Base-by-base conservation (phyloP, 75 land plant species). In the Cryptomeria japonica region DNA sequence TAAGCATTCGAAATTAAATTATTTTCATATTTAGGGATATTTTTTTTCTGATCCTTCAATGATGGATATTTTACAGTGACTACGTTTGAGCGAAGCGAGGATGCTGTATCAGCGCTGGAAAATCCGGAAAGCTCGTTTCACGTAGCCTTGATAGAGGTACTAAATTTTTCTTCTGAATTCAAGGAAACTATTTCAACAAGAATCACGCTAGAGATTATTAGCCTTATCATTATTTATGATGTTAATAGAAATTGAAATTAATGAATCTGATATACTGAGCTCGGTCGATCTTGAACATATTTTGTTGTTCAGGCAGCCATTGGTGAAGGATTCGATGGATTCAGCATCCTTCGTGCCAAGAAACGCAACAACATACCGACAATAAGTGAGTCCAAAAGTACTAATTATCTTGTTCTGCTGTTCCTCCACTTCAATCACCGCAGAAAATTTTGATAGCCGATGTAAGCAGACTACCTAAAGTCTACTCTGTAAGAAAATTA, bases 141-240 rank as follows among this genome's bases (percentile, higher is more conserved):
- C 36, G 88, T 77, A 34, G 88, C 88, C 22, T 19, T 87, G 19
- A 31, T 87, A 32, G 88, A 87, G 55, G 88, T 87, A 87, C 49
- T 73, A 32, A 5, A 16, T 15, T 36, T 22, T 9, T 22, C 28
- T 53, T 34, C 77, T 25, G n/a, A 22, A 31, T 31, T 38, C 18
- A 80, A 5, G 4, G 28, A 41, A 41, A 8, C 9, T 2, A 19
- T 16, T 41, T 19, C 42, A 18, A 37, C 82, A 39, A 47, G 49
- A 47, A 47, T 8, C 49, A 10, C 49, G 11, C 49, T 9, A 8
- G 0, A 47, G 7, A 39, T 9, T 39, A 8, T 22, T 34, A 14
- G 18, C 12, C 37, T 76, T 15, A 3, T 76, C 53, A 51, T 13
- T 51, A 51, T 51, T 51, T 51, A 58, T 58, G 18, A 58, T 16